phyloP scores from a whole-genome alignment of 2,329 filamentous ascomycete genomes.

The Talaromyces sp. region DNA sequence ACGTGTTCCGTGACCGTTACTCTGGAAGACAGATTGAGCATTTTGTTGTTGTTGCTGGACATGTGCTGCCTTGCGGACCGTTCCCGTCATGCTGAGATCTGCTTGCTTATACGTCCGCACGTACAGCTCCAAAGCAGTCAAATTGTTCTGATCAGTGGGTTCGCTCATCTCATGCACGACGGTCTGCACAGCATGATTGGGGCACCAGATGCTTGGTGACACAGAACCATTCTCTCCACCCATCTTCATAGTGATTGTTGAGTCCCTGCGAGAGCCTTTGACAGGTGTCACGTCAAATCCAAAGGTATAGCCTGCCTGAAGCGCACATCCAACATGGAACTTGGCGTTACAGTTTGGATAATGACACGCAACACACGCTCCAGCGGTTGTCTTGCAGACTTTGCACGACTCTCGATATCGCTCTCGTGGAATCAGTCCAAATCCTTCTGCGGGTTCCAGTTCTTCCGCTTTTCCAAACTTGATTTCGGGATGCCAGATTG shows the following conservation, averaged over 20 bases:
- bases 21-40: conserved; percentile 32
- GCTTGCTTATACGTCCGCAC: conserved; percentile 91
- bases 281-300: conserved; percentile 89
- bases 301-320: conserved; percentile 74
- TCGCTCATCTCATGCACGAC: conserved; percentile 78
- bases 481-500: conserved; percentile 86
- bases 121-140: conserved; percentile 80
- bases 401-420: conserved; percentile 78
- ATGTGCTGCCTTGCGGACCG: conserved; percentile 85
- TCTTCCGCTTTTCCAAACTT: conserved; percentile 84
- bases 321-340: conserved; percentile 89
- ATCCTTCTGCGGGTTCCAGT: conserved; percentile 83
- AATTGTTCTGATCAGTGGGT: conserved; percentile 63
- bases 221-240: conserved; percentile 78
- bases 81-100: conserved; percentile 83
- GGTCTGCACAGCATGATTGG: conserved; percentile 74
- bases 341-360: conserved; percentile 49
- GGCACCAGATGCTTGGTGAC: conserved; percentile 86
- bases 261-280: conserved; percentile 82
- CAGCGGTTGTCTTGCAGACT: conserved; percentile 68
- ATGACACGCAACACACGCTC: conserved; percentile 82
- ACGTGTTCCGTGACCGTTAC: conserved; percentile 43
- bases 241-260: conserved; percentile 73
- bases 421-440: conserved; percentile 71
- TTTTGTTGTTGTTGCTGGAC: conserved; percentile 38